These are phyloP conservation scores for Trichocladium antarcticum DNA, from an alignment of 495 filamentous ascomycete species.

Conservation along the genomic window DNA sequence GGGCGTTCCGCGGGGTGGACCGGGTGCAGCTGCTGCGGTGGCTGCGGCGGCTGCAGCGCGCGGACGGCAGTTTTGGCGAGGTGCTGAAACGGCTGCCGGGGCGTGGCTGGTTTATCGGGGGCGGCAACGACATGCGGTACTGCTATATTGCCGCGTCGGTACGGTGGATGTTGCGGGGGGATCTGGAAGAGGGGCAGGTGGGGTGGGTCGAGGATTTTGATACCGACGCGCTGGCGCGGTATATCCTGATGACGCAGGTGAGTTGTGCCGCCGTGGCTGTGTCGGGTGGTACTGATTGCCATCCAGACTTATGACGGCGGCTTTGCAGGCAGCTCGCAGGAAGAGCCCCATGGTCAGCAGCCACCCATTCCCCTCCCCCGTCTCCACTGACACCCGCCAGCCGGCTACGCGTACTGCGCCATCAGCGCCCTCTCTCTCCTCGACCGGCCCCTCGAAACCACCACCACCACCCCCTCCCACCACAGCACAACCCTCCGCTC, in stretches of 20 bases:
- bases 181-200: constrained; percentile 39
- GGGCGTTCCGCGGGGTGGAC: constrained; percentile 45
- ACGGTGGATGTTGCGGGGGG: constrained; percentile 68
- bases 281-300: not conserved
- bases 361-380: too few species aligned
- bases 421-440: constrained; percentile 64
- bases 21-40: constrained; percentile 57
- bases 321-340: constrained; percentile 64
- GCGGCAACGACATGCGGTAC: constrained; percentile 74
- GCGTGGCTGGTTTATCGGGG: constrained; percentile 47
- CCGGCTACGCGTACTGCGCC: constrained; percentile 81
- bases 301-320: constrained; percentile 80
- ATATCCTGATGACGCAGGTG: constrained; percentile 49
- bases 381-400: constrained; percentile 30
- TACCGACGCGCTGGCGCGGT: constrained; percentile 53
- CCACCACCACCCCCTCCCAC: constrained; percentile 20
- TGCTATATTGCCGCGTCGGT: constrained; percentile 73
- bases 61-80: constrained; percentile 88
- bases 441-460: constrained; percentile 35
- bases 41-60: constrained; percentile 65
- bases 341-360: constrained; percentile 76
- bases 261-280: not conserved
- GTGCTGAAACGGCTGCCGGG: constrained; percentile 43
- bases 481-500: constrained; percentile 22
- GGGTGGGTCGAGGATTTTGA: constrained; percentile 59